These are phyloP conservation scores for Ascochyta koolunga DNA, from an alignment of 2,329 filamentous ascomycete genomes.

Conservation along the genomic window DNA sequence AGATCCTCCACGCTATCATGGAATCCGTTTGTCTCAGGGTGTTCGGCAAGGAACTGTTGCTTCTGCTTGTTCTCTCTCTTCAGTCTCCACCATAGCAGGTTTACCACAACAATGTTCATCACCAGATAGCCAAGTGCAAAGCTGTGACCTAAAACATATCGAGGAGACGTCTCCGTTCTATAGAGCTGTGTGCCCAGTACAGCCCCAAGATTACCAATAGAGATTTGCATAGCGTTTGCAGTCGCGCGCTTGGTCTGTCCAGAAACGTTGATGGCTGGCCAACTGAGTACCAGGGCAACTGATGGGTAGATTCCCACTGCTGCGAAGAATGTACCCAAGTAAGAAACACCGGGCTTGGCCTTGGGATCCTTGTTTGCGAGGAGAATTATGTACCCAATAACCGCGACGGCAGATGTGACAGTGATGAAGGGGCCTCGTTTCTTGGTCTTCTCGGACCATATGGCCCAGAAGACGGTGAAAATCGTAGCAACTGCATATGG, in stretches of 20 bases:
- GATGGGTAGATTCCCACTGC: constrained; percentile 49
- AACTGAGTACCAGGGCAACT: constrained; percentile 51
- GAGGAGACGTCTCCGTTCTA: constrained; percentile 39
- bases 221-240: constrained; percentile 57
- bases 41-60: constrained; percentile 26
- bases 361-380: constrained; percentile 42
- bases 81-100: constrained; percentile 38
- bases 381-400: constrained; percentile 49
- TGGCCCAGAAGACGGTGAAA: constrained; percentile 45
- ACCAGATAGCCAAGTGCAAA: constrained; percentile 45
- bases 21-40: constrained; percentile 36
- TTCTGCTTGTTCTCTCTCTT: constrained; percentile 42
- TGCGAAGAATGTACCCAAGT: constrained; percentile 47
- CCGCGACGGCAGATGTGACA: constrained; percentile 36
- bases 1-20: constrained; percentile 42
- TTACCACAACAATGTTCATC: constrained; percentile 42
- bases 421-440: constrained; percentile 47
- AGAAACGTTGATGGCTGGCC: constrained; percentile 60
- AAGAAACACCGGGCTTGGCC: constrained; percentile 44
- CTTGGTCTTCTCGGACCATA: constrained; percentile 39
- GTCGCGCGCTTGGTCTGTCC: constrained; percentile 61
- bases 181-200: constrained; percentile 49
- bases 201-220: constrained; percentile 56
- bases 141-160: constrained; percentile 45
- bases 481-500: constrained; percentile 50